Base-by-base conservation (phyloP, 495 filamentous ascomycete species). In the Penicillium lagena region DNA sequence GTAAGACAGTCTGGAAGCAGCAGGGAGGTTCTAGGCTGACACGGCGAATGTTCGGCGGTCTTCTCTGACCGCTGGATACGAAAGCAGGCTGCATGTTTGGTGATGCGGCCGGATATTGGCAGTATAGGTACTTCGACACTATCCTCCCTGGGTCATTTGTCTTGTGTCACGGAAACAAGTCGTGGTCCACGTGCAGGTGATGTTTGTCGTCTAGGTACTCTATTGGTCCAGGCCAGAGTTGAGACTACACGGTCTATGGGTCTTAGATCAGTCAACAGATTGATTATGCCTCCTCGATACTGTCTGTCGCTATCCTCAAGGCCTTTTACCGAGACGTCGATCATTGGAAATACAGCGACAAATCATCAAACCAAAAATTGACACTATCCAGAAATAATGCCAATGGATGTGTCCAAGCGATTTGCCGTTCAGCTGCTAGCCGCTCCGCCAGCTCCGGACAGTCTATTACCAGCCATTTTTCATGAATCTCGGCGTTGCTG, bases 101-200 rank as follows among this genome's bases (percentile, higher is more conserved):
- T 53, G 48, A 47, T 48, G 39, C 51, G 36, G 35, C 29, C 51
- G 55, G 55, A 43, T 56, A 37, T 53, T 45, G 35, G 42, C 55
- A 54, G 49, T 22, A 4, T 22, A 22, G 22, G 22, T 2, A 4
- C 22, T 22, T 2, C 22, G 6, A 4, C 22, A 22, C 22, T 22
- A 6, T 22, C 2, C 22, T 37, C 22, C 31, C 36, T 29, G 35
- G 17, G 30, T 32, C 10, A 6, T 34, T 46, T 35, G 45, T 47
- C 40, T 9, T 37, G 31, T 42, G 42, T 36, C 45, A 43, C 29
- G 45, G 40, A 54, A 52, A 35, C 35, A 54, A 34, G 42, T 40
- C 35, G 33, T 39, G 37, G 46, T 49, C 58, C 58, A 61, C 58
- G 58, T 56, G 55, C 51, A 15, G 1, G 14, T 13, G 27, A 39